Evolutionary conservation across 2,329 filamentous ascomycete species (phyloP), one percentile per base, ranked within the genome.

Genomic region (Aschersonia sp.): DNA sequence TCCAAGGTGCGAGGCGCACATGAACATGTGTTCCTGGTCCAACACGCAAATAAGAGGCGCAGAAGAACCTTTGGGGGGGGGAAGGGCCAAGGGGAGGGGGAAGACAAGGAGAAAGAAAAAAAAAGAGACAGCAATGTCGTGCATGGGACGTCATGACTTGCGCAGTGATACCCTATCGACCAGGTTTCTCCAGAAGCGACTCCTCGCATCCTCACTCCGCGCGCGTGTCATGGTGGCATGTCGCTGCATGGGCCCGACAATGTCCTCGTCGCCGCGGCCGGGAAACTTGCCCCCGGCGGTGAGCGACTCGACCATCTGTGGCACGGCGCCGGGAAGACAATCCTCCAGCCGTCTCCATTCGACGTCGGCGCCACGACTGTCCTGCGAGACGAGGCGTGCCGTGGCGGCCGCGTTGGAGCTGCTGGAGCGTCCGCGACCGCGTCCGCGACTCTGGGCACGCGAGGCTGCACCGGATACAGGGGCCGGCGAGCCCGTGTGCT

Each of bases 191-290:
- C 72, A 69, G 57, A 75, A 75, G 46, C 68, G 67, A 20, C 64
- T 58, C 52, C 66, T 69, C 53, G 66, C 66, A 53, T 70, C 68
- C 43, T 73, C 70, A 49, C 65, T 68, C 44, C 60, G 61, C 10
- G 66, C 63, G 44, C 71, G 66, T 31, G 65, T 62, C 74, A 78
- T 78, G 52, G 70, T 65, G 40, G 69, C 68, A 54, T 77, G 74
- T 9, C 76, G 75, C 55, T 80, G 78, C 89, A 96, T 95, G 5
- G 89, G 89, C 1, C 89, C 89, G 43, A 96, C 88, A 60, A 96
- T 94, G 63, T 94, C 89, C 56, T 89, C 84, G 58, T 95, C 89
- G 47, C 89, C 89, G 32, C 91, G 77, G 56, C 83, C 80, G 30
- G 89, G 89, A 58, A 95, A 96, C 64, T 96, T 95, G 59, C 85